A percentile compares a stretch with the other conserved stretches of the same genome.
phyloP scores from a whole-genome alignment of 2,329 filamentous ascomycete genomes.

The Lachnellula suecica region DNA sequence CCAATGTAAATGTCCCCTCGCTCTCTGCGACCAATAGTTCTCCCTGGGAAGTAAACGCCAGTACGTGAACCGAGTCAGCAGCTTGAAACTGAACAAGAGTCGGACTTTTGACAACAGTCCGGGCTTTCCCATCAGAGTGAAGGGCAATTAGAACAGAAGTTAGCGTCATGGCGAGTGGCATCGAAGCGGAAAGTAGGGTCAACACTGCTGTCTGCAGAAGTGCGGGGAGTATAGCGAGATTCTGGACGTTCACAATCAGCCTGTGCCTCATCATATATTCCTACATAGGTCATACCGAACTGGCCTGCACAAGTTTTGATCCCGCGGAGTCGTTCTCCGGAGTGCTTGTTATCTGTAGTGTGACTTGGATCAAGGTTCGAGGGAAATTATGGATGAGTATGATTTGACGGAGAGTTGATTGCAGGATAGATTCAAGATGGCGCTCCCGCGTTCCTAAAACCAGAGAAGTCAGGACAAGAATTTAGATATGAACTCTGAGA shows the following conservation, averaged over 20 bases:
- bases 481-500: conserved; percentile 1
- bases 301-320: conserved; percentile 58
- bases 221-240: conserved; percentile 76
- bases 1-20: conserved; percentile 72
- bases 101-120: conserved; percentile 56
- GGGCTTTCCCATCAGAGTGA: conserved; percentile 38
- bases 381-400: conserved; percentile 76
- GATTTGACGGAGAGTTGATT: conserved; percentile 70
- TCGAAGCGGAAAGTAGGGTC: conserved; percentile 76
- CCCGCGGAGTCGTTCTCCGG: conserved; percentile 66
- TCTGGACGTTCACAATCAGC: conserved; percentile 45
- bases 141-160: conserved; percentile 66
- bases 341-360: conserved; percentile 71
- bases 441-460: conserved; percentile 65
- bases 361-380: conserved; percentile 75
- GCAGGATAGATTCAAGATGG: conserved; percentile 76
- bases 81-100: conserved; percentile 59
- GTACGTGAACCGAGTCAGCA: conserved; percentile 74
- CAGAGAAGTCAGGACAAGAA: conserved; percentile 10
- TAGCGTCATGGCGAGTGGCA: conserved; percentile 75
- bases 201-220: conserved; percentile 78
- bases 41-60: conserved; percentile 74
- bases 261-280: conserved; percentile 4
- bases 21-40: conserved; percentile 79
- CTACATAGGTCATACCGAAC: conserved; percentile 46